A percentile compares a stretch with the other conserved stretches of the same genome.
Evolutionary conservation across 768 basidiomycete genomes (phyloP).

Genomic region (Chlorophyllum brunneum): DNA sequence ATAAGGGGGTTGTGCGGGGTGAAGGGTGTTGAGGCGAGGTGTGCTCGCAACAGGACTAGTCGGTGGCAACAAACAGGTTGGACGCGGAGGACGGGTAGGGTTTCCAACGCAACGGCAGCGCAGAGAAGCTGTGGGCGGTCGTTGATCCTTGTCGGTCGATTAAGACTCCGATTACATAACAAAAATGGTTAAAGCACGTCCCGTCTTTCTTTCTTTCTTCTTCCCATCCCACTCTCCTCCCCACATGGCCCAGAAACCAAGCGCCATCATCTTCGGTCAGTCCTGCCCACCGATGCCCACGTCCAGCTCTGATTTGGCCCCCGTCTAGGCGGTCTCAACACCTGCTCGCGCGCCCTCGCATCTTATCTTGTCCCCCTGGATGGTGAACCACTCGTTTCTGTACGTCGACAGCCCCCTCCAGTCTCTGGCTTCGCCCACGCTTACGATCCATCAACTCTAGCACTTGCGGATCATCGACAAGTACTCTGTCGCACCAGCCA

Average conservation of each 20-base stretch:
- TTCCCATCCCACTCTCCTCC: neutral
- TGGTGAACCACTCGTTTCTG: slow-evolving; percentile 69
- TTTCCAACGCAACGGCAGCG: slow-evolving; percentile 12
- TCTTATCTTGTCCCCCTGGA: slow-evolving; percentile 61
- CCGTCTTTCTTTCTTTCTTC: neutral
- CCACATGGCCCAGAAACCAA: slow-evolving; percentile 11
- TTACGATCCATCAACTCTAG: slow-evolving; percentile 14
- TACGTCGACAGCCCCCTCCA: slow-evolving; percentile 31
- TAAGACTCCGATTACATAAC: slow-evolving; percentile 12
- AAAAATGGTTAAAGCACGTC: slow-evolving; percentile 7
- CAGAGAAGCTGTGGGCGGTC: slow-evolving; percentile 7
- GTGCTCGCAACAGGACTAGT: neutral
- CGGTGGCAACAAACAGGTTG: neutral
- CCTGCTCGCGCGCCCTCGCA: slow-evolving; percentile 70
- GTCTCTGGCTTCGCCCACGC: neutral
- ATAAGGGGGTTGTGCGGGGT: neutral
- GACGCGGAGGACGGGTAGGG: neutral
- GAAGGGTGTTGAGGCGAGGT: neutral
- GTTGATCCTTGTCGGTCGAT: slow-evolving; percentile 14
- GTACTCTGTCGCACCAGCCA: slow-evolving; percentile 30
- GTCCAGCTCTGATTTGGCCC: slow-evolving; percentile 9
- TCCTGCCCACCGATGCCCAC: neutral
- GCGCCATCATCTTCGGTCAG: slow-evolving; percentile 10
- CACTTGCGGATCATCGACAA: slow-evolving; percentile 26
- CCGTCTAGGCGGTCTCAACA: slow-evolving; percentile 71